phyloP scores from a whole-genome alignment of 75 land plant species.

The Cunninghamia lanceolata region DNA sequence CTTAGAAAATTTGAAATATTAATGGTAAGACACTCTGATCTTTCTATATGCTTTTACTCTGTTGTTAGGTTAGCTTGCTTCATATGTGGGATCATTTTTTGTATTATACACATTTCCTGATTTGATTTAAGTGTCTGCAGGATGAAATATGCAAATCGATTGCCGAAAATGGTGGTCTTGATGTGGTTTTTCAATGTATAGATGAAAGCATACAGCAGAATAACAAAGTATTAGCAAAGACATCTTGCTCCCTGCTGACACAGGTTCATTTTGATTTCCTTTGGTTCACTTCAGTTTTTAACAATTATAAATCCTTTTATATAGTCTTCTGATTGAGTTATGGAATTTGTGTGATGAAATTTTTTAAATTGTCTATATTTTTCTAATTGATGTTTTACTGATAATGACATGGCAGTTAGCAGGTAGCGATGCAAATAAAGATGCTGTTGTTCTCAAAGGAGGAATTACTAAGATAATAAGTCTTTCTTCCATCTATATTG shows the following conservation, averaged over 20 bases:
- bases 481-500: slow-evolving; percentile 59
- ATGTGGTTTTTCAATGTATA: slow-evolving; percentile 64
- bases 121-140: slow-evolving; percentile 30
- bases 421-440: slow-evolving; percentile 91
- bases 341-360: neutral
- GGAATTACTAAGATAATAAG: slow-evolving; percentile 70
- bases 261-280: slow-evolving; percentile 48
- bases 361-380: neutral
- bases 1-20: neutral
- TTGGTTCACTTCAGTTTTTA: neutral
- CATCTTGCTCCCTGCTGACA: slow-evolving; percentile 73
- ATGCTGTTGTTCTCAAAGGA: slow-evolving; percentile 53
- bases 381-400: slow-evolving; percentile 8
- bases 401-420: slow-evolving; percentile 58
- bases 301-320: neutral
- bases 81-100: neutral
- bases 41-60: neutral
- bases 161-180: slow-evolving; percentile 74
- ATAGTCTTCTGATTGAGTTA: neutral
- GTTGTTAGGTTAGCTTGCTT: neutral
- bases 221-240: slow-evolving; percentile 52
- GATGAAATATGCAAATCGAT: slow-evolving; percentile 93
- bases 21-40: neutral
- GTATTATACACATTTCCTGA: neutral
- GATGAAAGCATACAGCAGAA: slow-evolving; percentile 50